These are phyloP conservation scores for Cardamine resedifolia DNA, from an alignment of 345 rosid species.

Conservation along the genomic window DNA sequence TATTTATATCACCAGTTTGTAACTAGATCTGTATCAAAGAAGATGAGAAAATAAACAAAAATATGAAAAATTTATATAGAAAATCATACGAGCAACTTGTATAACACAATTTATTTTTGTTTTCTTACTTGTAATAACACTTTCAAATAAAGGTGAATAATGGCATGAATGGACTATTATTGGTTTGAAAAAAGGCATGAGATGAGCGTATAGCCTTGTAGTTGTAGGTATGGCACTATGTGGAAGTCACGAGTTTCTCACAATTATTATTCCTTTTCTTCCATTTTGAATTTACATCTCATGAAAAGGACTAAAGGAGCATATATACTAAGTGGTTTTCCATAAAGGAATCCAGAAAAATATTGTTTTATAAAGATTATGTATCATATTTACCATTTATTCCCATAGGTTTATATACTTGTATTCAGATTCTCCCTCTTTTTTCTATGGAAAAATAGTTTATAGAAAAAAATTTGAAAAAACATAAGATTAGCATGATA, in stretches of 20 bases:
- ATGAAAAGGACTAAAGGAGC: conserved; percentile 3
- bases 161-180: not conserved
- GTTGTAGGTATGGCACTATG: conserved; percentile 5
- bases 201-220: not conserved
- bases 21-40: too few species aligned
- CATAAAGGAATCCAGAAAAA: not conserved
- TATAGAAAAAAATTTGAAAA: not conserved
- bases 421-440: not conserved
- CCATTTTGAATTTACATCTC: conserved; percentile 14
- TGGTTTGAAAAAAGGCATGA: conserved; percentile 20
- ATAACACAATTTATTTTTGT: not conserved
- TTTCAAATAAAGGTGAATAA: not conserved
- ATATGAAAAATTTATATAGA: not conserved
- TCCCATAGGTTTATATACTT: not conserved
- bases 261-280: conserved; percentile 6
- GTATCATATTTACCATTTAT: not conserved
- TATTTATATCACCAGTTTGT: not conserved
- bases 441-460: not conserved
- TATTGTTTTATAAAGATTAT: not conserved
- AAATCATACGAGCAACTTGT: not conserved
- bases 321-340: conserved; percentile 6
- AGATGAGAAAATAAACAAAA: too few species aligned
- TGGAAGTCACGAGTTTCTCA: conserved; percentile 18
- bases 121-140: not conserved
- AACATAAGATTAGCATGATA: not conserved